Percentiles rank a stretch among this genome's conserved stretches.
These are phyloP conservation scores for Stromatinia cepivora DNA, from an alignment of 2,329 filamentous ascomycete genomes.

Conservation along the genomic window DNA sequence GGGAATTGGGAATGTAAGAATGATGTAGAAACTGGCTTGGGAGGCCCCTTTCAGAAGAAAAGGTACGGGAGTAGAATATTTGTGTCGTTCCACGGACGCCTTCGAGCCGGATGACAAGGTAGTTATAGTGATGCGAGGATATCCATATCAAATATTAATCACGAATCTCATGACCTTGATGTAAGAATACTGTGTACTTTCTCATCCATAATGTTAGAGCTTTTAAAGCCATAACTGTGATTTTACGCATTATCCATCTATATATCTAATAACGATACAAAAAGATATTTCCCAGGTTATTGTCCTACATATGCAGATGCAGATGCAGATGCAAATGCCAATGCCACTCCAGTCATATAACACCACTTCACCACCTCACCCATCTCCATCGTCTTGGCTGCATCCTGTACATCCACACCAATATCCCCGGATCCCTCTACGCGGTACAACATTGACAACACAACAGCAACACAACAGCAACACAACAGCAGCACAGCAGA, in stretches of 20 bases:
- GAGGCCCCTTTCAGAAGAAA: no score
- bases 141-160: background rate
- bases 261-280: background rate
- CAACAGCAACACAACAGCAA: background rate
- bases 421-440: background rate
- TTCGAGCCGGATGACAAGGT: background rate
- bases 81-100: background rate
- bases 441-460: conserved; percentile 2
- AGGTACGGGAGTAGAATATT: no score
- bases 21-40: background rate
- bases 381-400: background rate
- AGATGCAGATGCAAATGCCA: background rate
- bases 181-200: background rate
- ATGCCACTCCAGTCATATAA: background rate
- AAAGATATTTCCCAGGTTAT: background rate
- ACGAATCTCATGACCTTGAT: background rate
- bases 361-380: no score
- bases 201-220: background rate
- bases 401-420: background rate
- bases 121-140: background rate
- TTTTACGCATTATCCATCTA: background rate
- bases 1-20: background rate
- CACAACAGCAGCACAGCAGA: background rate
- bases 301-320: background rate
- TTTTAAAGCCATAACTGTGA: background rate